Evolutionary conservation across 2,329 filamentous ascomycete species (phyloP).

Genomic region (Cadophora sp.): DNA sequence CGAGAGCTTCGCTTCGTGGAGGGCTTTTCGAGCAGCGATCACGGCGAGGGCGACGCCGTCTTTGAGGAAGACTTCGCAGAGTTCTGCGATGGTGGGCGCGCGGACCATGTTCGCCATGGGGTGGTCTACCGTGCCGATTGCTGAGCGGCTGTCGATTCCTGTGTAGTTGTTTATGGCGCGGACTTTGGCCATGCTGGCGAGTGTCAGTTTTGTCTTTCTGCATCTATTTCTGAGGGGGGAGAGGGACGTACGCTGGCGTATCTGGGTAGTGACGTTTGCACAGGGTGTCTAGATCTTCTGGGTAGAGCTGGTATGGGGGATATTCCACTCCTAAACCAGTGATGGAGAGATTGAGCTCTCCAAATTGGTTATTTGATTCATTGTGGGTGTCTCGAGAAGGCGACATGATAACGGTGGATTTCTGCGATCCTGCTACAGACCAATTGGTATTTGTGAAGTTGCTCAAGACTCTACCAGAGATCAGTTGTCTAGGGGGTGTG

Average conservation of each 20-base stretch:
- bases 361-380: slow-evolving; percentile 40
- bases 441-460: slow-evolving; percentile 13
- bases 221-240: not conserved
- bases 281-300: slow-evolving; percentile 59
- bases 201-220: slow-evolving; percentile 15
- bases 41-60: slow-evolving; percentile 66
- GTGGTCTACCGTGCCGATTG: slow-evolving; percentile 66
- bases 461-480: slow-evolving; percentile 6
- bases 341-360: slow-evolving; percentile 65
- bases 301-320: slow-evolving; percentile 60
- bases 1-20: slow-evolving; percentile 60
- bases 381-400: slow-evolving; percentile 24
- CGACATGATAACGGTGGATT: slow-evolving; percentile 25
- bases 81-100: slow-evolving; percentile 61
- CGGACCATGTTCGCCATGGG: slow-evolving; percentile 63
- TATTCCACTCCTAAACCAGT: slow-evolving; percentile 66
- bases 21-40: slow-evolving; percentile 60
- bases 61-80: slow-evolving; percentile 61
- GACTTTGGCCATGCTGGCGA: slow-evolving; percentile 65
- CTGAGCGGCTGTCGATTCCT: slow-evolving; percentile 68
- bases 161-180: slow-evolving; percentile 69
- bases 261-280: slow-evolving; percentile 64
- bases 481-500: not conserved
- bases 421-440: not conserved
- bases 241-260: slow-evolving; percentile 59